phyloP scores from a whole-genome alignment of 176 grass and related monocot species.

The Cenchrus purpureus region DNA sequence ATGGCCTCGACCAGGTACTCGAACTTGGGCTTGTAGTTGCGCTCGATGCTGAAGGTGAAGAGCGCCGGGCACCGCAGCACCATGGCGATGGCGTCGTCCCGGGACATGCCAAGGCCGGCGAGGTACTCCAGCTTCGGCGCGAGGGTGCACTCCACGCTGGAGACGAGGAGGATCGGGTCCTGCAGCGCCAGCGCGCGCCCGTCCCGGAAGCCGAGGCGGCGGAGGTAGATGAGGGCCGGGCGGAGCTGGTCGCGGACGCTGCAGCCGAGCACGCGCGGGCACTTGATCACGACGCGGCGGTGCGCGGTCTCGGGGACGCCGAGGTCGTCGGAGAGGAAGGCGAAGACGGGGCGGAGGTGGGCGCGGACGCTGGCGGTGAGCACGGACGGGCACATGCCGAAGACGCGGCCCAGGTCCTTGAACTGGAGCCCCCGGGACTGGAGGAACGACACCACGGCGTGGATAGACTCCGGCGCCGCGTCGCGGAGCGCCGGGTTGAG shows the following conservation, averaged over 20 bases:
- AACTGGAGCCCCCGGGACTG: conserved; percentile 69
- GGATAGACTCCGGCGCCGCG: conserved; percentile 60
- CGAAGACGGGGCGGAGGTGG: conserved; percentile 65
- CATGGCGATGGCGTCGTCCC: conserved; percentile 56
- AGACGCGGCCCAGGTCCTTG: conserved; percentile 60
- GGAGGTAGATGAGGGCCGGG: conserved; percentile 68
- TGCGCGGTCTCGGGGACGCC: conserved; percentile 42
- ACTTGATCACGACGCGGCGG: conserved; percentile 59
- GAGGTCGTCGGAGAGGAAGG: conserved; percentile 73
- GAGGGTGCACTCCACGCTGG: conserved; percentile 69
- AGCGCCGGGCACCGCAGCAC: conserved; percentile 58
- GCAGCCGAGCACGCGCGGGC: conserved; percentile 57
- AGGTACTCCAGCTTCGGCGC: conserved; percentile 66
- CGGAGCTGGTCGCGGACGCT: conserved; percentile 81
- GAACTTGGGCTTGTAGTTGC: conserved; percentile 71
- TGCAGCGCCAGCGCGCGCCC: conserved; percentile 47
- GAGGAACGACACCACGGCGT: conserved; percentile 62
- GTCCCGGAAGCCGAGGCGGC: conserved; percentile 64
- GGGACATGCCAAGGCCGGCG: conserved; percentile 44
- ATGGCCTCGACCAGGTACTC: conserved; percentile 61
- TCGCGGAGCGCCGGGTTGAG: conserved; percentile 56
- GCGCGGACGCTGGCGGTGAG: conserved; percentile 54
- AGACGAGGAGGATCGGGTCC: conserved; percentile 71
- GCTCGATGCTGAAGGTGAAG: conserved; percentile 73
- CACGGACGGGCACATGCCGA: conserved; percentile 65